A percentile compares a stretch with the other conserved stretches of the same genome.
Evolutionary conservation across 2,329 filamentous ascomycete species (phyloP).

Genomic region (Botrytis byssoidea): DNA sequence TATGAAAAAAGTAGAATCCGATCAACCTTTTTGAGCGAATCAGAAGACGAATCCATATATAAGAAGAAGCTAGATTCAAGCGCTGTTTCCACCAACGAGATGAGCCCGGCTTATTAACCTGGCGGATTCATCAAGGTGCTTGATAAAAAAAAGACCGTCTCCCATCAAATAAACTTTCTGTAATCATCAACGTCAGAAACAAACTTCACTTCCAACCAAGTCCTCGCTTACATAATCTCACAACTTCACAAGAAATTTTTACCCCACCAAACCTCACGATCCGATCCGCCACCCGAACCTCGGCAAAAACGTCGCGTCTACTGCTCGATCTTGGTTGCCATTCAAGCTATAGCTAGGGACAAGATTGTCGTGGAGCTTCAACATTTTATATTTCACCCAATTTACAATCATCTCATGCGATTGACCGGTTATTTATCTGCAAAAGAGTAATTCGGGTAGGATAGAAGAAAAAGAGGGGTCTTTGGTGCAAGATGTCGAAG

Average conservation of each 20-base stretch:
- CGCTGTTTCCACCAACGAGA: rapidly evolving
- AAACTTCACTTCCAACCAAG: too few species aligned
- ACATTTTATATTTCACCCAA: neutral
- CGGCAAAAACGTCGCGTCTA: neutral
- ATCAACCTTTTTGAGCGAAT: neutral
- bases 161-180: neutral
- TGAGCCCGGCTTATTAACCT: neutral
- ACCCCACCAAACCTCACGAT: neutral
- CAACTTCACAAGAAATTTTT: too few species aligned
- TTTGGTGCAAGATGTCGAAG: constrained; percentile 16
- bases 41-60: neutral
- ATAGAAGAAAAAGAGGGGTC: neutral
- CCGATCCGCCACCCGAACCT: neutral
- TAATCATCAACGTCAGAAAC: neutral
- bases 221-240: too few species aligned
- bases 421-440: too few species aligned
- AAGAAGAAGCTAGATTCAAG: neutral
- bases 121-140: too few species aligned
- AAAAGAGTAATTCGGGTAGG: neutral
- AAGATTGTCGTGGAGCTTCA: neutral
- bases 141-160: neutral
- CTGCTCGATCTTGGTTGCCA: neutral
- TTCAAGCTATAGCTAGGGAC: neutral
- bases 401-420: neutral
- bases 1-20: neutral